A percentile compares a stretch with the other conserved stretches of the same genome.
These are phyloP conservation scores for Chlorociboria aeruginascens DNA, from an alignment of 495 filamentous ascomycete species.

Conservation along the genomic window DNA sequence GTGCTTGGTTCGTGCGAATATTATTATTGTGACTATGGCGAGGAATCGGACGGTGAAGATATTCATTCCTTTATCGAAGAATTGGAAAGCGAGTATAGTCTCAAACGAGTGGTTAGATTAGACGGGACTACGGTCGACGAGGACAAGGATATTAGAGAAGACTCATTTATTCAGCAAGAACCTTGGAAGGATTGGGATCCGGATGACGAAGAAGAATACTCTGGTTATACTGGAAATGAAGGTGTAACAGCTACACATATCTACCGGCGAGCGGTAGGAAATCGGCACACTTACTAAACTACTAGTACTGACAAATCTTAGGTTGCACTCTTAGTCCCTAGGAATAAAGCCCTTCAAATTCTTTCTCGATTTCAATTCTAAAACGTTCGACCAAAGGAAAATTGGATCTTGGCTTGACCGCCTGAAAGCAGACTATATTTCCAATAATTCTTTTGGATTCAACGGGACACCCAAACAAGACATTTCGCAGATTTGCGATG, in stretches of 20 bases:
- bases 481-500: too few species aligned
- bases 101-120: conserved; percentile 20
- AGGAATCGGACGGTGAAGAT: neutral
- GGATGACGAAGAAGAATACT: conserved; percentile 27
- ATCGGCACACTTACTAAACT: too few species aligned
- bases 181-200: conserved; percentile 23
- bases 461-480: too few species aligned
- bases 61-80: conserved; percentile 18
- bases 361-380: too few species aligned
- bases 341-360: too few species aligned
- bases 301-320: too few species aligned
- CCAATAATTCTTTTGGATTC: too few species aligned
- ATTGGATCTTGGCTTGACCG: too few species aligned
- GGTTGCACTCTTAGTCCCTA: too few species aligned
- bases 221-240: conserved; percentile 29
- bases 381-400: too few species aligned
- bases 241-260: conserved; percentile 22
- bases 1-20: conserved; percentile 18
- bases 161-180: conserved; percentile 22
- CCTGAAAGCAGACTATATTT: too few species aligned
- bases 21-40: neutral
- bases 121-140: conserved; percentile 16
- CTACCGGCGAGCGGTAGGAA: conserved; percentile 26
- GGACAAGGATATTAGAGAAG: conserved; percentile 16
- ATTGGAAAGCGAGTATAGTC: conserved; percentile 6